Base-by-base conservation (phyloP, 441 rosid species). In the Erysimum pusillum region DNA sequence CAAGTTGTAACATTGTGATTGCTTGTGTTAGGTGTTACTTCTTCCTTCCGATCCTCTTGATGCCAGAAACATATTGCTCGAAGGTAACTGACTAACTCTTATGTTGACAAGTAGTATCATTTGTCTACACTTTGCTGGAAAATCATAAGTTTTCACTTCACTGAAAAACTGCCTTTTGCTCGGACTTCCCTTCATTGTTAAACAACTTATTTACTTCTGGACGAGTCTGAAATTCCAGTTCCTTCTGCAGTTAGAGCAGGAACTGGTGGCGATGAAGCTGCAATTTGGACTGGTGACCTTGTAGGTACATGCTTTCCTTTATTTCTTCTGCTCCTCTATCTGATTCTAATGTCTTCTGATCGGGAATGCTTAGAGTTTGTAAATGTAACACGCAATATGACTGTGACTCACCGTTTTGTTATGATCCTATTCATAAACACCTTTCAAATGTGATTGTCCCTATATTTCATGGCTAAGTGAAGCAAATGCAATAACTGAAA, bases 201-300 rank as follows among this genome's bases (percentile, higher is more conserved):
- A n/a, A 38, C 49, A n/a, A 38, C 49, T 41, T 63, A 12, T 65
- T 17, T 51, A 52, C 63, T 22, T 52, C 10, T 34, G 49, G 17
- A 60, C 12, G 49, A 49, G 56, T 56, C 11, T 64, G 18, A 71
- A 32, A 5, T 18, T 17, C 9, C 18, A 7, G 38, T 54, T 54
- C 51, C 60, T 60, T 82, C 41, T 73, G 69, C 90, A 95, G 99
- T 92, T 52, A 91, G 99, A 86, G 99, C 98, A 74, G 99, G 98
- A 75, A 88, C 99, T 67, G 99, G 99, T 71, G 98, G 99, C 42
- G 99, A 95, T 85, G 98, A 95, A 83, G 99, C 99, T 86, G 99
- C 97, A 76, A 11, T 91, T 48, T 95, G 99, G 98, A 97, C 98
- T 73, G 98, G 98, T 95, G 99, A 95, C 89, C 99, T 95, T 95